Conservation (phyloP, 2,329 filamentous ascomycete species). For the Nigrospora oryzae region DNA sequence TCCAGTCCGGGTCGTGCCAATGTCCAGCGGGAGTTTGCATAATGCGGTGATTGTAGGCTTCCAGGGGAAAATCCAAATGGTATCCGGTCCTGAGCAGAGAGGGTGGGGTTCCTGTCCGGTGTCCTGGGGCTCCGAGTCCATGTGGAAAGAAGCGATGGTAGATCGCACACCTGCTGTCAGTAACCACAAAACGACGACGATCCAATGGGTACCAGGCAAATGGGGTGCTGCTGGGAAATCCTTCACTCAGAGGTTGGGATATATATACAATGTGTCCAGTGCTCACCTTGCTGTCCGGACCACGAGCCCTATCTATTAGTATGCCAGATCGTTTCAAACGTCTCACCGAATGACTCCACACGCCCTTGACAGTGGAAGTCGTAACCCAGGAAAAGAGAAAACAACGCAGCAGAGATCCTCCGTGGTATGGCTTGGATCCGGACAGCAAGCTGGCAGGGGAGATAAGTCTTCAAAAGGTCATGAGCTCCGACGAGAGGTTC, state of each 20-base stretch:
- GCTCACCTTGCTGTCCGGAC: slow-evolving; percentile 48
- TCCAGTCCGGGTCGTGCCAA: no score
- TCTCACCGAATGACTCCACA: slow-evolving; percentile 19
- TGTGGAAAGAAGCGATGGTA: no score
- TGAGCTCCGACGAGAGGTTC: slow-evolving; percentile 10
- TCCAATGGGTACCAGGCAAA: slow-evolving; percentile 8
- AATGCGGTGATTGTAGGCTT: no score
- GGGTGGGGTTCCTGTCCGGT: no score
- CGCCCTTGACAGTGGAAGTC: slow-evolving; percentile 17
- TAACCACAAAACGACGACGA: slow-evolving; percentile 7
- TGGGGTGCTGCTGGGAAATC: slow-evolving; percentile 20
- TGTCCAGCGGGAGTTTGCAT: no score
- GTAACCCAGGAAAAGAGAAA: slow-evolving; percentile 16
- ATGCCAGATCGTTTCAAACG: slow-evolving; percentile 17
- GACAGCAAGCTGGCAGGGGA: slow-evolving; percentile 28
- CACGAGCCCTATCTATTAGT: slow-evolving; percentile 27
- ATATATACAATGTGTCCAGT: slow-evolving; percentile 41
- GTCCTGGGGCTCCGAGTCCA: no score
- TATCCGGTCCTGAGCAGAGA: no score
- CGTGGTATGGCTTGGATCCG: slow-evolving; percentile 23
- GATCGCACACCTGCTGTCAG: slow-evolving; percentile 1
- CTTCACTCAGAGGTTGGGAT: slow-evolving; percentile 33
- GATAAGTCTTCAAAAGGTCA: slow-evolving; percentile 17
- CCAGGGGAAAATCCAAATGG: no score
- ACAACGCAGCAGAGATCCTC: slow-evolving; percentile 17